Percentiles rank a stretch among this genome's conserved stretches.
These are phyloP conservation scores for Penicillium riverlandense DNA, from an alignment of 495 filamentous ascomycete genomes.

Conservation along the genomic window DNA sequence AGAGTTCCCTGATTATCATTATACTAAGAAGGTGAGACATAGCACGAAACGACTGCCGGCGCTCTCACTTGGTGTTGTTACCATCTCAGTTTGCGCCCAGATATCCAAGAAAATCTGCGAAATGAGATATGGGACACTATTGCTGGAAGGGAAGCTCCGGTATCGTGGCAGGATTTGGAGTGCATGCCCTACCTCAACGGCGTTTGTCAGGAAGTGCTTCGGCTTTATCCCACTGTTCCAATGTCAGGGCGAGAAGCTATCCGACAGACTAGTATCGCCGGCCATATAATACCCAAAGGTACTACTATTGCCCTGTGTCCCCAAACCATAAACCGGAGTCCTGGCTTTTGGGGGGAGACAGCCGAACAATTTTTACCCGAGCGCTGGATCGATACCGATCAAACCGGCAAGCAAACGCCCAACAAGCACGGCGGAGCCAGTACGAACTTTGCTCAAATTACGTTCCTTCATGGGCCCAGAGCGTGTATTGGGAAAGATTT, in stretches of 20 bases:
- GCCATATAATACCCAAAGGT: conserved; percentile 36
- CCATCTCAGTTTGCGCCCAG: conserved; percentile 39
- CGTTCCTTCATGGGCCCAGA: conserved; percentile 42
- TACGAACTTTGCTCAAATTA: conserved; percentile 41
- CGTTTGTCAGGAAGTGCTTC: conserved; percentile 43
- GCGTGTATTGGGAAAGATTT: conserved; percentile 45
- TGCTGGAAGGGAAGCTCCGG: conserved; percentile 16
- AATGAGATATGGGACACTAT: conserved; percentile 38
- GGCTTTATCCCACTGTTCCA: conserved; percentile 45
- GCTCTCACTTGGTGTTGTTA: conserved; percentile 48
- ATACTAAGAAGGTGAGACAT: conserved; percentile 4
- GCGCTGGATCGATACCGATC: conserved; percentile 42
- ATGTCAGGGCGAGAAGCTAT: conserved; percentile 39
- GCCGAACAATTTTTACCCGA: conserved; percentile 37
- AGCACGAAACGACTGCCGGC: conserved; percentile 49
- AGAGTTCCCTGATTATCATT: neutral
- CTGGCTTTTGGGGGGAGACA: conserved; percentile 33
- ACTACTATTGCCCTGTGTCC: conserved; percentile 38
- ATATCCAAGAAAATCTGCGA: conserved; percentile 39
- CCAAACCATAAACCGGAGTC: conserved; percentile 33
- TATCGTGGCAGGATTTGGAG: conserved; percentile 36
- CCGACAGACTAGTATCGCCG: conserved; percentile 36
- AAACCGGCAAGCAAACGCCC: conserved; percentile 13
- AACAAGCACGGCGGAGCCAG: conserved; percentile 33
- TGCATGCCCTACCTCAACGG: conserved; percentile 45